phyloP scores from a whole-genome alignment of 2,329 filamentous ascomycete species.

The Nothophaeocryptopus gaeumannii region DNA sequence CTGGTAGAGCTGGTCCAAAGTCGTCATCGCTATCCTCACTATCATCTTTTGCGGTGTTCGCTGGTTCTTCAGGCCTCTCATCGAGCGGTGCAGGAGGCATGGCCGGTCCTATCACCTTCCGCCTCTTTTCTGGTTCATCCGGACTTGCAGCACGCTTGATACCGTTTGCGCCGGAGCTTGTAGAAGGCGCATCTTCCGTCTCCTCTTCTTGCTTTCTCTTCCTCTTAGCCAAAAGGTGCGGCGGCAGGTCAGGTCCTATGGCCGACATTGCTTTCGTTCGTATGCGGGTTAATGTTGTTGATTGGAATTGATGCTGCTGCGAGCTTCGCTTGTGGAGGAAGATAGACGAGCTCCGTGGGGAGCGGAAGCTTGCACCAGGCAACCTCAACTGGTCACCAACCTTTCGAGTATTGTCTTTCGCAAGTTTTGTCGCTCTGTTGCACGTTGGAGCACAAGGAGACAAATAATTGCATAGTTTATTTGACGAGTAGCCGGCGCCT shows the following conservation, averaged over 20 bases:
- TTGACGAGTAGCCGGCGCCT: no score
- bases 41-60: conserved; percentile 29
- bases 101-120: conserved; percentile 55
- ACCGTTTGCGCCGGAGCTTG: conserved; percentile 39
- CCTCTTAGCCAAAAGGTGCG: conserved; percentile 57
- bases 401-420: no score
- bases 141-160: conserved; percentile 32
- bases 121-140: conserved; percentile 49
- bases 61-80: conserved; percentile 44
- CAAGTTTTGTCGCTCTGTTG: no score
- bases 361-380: not conserved
- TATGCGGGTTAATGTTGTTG: conserved; percentile 18
- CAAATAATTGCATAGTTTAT: no score
- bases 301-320: not conserved
- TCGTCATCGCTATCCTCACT: conserved; percentile 40
- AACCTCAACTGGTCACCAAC: no score
- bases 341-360: not conserved
- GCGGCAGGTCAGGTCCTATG: conserved; percentile 68
- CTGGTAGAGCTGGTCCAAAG: conserved; percentile 47
- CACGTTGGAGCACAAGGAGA: no score
- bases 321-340: not conserved
- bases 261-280: conserved; percentile 54
- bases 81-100: conserved; percentile 51
- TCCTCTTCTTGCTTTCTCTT: conserved; percentile 49
- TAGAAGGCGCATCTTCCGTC: conserved; percentile 35